Conservation (phyloP, 164 flowering plant species). For the Santalum album region DNA sequence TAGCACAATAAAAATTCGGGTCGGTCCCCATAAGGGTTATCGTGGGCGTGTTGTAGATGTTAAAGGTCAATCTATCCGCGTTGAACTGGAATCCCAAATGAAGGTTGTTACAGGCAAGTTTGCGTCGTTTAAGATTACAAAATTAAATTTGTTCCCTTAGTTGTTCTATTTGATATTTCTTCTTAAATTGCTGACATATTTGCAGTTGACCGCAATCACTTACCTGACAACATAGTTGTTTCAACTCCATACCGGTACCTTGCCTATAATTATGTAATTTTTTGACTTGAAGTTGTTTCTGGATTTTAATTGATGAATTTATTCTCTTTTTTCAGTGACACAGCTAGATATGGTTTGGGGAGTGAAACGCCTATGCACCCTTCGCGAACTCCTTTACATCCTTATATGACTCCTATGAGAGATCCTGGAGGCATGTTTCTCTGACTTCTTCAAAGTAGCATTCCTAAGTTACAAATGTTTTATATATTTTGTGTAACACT, state of each 20-base stretch:
- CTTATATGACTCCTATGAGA: slow-evolving; percentile 91
- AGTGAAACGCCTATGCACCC: slow-evolving; percentile 99
- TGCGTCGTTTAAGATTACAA: background rate
- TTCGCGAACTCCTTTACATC: slow-evolving; percentile 89
- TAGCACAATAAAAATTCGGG: slow-evolving; percentile 58
- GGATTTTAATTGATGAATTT: background rate
- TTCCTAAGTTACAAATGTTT: too few species aligned
- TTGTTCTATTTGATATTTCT: background rate
- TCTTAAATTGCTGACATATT: slow-evolving; percentile 2
- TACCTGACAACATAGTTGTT: slow-evolving; percentile 60
- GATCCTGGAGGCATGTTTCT: slow-evolving; percentile 64
- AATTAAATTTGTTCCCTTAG: background rate
- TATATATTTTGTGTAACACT: background rate
- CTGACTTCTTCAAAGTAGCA: background rate
- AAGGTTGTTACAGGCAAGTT: slow-evolving; percentile 86
- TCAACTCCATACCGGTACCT: slow-evolving; percentile 64
- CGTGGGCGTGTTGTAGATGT: slow-evolving; percentile 83
- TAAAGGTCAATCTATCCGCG: slow-evolving; percentile 58
- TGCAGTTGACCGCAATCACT: slow-evolving; percentile 68
- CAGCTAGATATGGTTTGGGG: slow-evolving; percentile 64
- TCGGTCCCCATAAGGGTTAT: slow-evolving; percentile 86
- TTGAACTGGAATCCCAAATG: slow-evolving; percentile 92
- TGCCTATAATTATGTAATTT: too few species aligned
- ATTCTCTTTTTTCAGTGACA: slow-evolving; percentile 32
- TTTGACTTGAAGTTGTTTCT: too few species aligned